Base-by-base conservation (phyloP, 176 grass and related monocot species). In the Eleusine indica region DNA sequence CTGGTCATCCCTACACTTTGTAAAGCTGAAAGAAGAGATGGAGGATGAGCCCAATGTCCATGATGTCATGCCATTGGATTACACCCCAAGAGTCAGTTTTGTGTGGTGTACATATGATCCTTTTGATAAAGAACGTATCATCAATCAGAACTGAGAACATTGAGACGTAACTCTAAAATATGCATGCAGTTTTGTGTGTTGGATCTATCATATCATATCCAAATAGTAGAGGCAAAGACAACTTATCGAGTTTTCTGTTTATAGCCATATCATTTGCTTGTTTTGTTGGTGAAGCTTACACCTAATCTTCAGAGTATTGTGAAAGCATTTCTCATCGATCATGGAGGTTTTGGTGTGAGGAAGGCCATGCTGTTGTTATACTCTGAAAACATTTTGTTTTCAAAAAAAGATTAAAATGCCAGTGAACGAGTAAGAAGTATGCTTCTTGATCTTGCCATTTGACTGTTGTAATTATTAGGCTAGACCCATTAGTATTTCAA, bases 1-100 rank as follows among this genome's bases (percentile, higher is more conserved):
- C 66, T 68, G 17, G 66, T 68, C 37, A 17, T 21, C 66, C 37
- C 7, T 41, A 16, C 66, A 41, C 16, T 68, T 41, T 40, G 65
- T 17, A 68, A 40, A 68, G 65, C 65, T 68, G 13, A 67, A 67
- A 67, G 65, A 39, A 67, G 65, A 67, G 32, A 67, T 38, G 21
- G 32, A 67, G 65, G 32, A 4, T 38, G 65, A 14, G 4, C 11
- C 32, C 13, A 67, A 66, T 29, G 63, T 30, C 29, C 11, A 13
- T 35, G 63, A 66, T 28, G 12, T 37, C 64, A 66, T 66, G 64
- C 64, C 64, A 38, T 68, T 9, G 32, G 32, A 39, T 39, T 68
- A 68, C 65, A 39, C 38, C 37, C 16, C 38, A 3, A 69, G 66
- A 69, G 66, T 69, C 37, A 68, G 16, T 68, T 68, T 68, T 40